Evolutionary conservation across 2,329 filamentous ascomycete species (phyloP), one percentile per base, ranked within the genome.

Genomic region (Colletotrichum paranaense): DNA sequence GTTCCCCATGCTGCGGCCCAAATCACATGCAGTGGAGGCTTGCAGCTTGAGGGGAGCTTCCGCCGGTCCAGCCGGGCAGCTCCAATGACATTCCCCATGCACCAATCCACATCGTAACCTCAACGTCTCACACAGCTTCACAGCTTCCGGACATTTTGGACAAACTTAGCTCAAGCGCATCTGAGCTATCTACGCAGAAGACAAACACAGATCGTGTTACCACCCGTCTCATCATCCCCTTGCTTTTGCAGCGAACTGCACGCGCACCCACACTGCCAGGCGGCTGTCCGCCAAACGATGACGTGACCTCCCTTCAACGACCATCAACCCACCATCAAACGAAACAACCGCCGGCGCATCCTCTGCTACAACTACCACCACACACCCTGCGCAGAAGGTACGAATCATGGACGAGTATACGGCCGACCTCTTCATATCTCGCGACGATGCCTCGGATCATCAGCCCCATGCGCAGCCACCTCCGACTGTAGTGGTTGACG

Each of bases 391-490:
- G 52, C 22, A 24, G 16, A 60, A 49, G 32, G 64, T 32, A 58
- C 26, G 59, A 30, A 53, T 26, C 60, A 75, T 75, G 74, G 74
- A 75, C 62, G 72, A 75, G 62, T 75, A 73, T 49, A 75, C 73
- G 38, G 63, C 73, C 49, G 74, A 75, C 32, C 66, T 78, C 26
- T 76, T 78, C 64, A 75, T 76, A 58, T 52, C 76, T 35, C 67
- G 71, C 5, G 74, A 77, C 9, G 67, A 78, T 38, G 62, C 68
- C 35, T 58, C 68, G 38, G 68, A 67, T 19, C 53, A 42, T 30
- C 72, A 70, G 26, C 49, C 62, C 56, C 53, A 62, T 42, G 62
- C 76, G 42, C 73, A 66, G 60, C 62, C 65, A 67, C 72, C 72
- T 62, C 76, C 49, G 53, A 56, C 70, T 24, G 70, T 70, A 7